Percentiles rank a stretch among this genome's conserved stretches.
Evolutionary conservation across 2,329 filamentous ascomycete genomes (phyloP).

Genomic region (Colletotrichum cuscutae): DNA sequence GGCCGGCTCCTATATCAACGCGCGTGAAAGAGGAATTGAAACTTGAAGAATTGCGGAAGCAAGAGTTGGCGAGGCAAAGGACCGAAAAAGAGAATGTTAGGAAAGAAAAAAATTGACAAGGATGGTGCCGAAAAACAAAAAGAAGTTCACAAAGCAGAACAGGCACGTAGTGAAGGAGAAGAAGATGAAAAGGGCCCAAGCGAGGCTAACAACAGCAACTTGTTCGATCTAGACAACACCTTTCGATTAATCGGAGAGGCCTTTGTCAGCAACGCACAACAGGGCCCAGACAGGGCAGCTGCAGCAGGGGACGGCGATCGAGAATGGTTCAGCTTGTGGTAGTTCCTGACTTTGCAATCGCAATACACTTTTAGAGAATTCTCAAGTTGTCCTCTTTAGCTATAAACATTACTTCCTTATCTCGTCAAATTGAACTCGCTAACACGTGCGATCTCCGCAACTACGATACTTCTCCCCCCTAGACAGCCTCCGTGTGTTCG

Average conservation of each 20-base stretch:
- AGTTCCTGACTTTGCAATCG: neutral
- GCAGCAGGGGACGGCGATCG: neutral
- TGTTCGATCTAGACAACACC: neutral
- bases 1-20: neutral
- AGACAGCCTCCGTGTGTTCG: constrained; percentile 21
- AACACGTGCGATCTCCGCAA: neutral
- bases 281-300: neutral
- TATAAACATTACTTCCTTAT: neutral
- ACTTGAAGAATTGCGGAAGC: neutral
- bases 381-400: neutral
- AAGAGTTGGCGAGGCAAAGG: neutral
- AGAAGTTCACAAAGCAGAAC: neutral
- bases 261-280: neutral
- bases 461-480: neutral
- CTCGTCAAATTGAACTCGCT: neutral
- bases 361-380: too few relatives aligned
- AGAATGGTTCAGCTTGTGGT: neutral
- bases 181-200: neutral
- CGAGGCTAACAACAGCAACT: neutral
- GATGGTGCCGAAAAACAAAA: neutral
- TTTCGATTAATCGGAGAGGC: neutral
- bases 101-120: neutral
- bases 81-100: neutral
- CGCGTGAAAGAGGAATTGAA: neutral
- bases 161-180: too few relatives aligned